Percentiles rank a stretch among this genome's conserved stretches.
Conservation (phyloP, 1,284 basidiomycete genomes). For the Ustanciosporium gigantosporum region DNA sequence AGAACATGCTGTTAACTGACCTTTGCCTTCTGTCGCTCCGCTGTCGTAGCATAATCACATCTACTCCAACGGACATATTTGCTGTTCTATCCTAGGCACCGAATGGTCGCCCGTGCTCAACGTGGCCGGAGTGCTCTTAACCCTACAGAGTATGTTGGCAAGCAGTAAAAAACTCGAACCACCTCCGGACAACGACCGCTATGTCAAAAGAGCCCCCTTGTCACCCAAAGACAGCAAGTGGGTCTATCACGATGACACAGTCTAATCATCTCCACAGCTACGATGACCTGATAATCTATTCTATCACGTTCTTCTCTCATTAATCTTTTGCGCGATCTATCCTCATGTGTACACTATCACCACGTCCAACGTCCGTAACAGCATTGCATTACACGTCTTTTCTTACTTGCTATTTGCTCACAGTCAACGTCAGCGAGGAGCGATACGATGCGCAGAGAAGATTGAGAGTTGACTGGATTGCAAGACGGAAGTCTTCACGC, state of each 20-base stretch:
- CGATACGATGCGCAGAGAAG: too few relatives aligned
- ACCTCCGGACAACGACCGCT: conserved; percentile 55
- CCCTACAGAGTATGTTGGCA: conserved; percentile 59
- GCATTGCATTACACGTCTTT: too few relatives aligned
- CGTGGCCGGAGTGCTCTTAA: conserved; percentile 51
- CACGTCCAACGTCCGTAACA: too few relatives aligned
- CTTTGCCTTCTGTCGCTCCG: background rate
- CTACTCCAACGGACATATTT: conserved; percentile 58
- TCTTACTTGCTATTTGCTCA: too few relatives aligned
- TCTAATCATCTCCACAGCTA: conserved; percentile 9
- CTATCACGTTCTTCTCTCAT: too few relatives aligned
- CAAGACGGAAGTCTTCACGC: too few relatives aligned
- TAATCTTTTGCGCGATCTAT: too few relatives aligned
- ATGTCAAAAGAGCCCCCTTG: conserved; percentile 50
- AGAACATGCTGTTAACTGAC: too few relatives aligned
- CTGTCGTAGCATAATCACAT: conserved; percentile 47
- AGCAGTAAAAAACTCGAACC: conserved; percentile 51
- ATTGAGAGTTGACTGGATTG: too few relatives aligned
- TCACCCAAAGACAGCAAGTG: conserved; percentile 50
- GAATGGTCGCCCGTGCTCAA: conserved; percentile 59
- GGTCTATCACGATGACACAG: conserved; percentile 43
- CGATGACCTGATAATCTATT: too few relatives aligned
- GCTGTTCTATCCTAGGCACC: conserved; percentile 50
- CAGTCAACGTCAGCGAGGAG: too few relatives aligned
- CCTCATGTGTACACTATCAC: too few relatives aligned